Conservation (phyloP, 345 rosid species). For the Litchi chinensis region DNA sequence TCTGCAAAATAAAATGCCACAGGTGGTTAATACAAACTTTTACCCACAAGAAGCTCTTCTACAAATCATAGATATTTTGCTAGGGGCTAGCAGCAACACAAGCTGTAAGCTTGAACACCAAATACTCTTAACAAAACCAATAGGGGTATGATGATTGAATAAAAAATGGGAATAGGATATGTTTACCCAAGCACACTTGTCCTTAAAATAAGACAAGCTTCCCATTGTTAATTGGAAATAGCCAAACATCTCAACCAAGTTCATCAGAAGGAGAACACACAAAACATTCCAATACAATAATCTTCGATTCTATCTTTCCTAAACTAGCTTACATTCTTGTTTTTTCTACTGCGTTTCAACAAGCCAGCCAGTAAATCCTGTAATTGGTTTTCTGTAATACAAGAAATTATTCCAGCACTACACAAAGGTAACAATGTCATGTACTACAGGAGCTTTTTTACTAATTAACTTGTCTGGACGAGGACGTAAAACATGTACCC, state of each 20-base stretch:
- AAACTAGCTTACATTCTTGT: not conserved
- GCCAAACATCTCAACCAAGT: not conserved
- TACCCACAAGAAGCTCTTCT: not conserved
- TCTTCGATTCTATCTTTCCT: not conserved
- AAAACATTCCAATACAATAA: not conserved
- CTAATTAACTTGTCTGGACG: not conserved
- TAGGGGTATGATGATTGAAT: not conserved
- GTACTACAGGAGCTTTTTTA: not conserved
- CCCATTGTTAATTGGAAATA: not conserved
- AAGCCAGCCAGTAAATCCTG: not conserved
- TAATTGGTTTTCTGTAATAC: not conserved
- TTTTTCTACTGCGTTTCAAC: not conserved
- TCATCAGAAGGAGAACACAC: not conserved
- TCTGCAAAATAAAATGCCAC: slow-evolving; percentile 46
- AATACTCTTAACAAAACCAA: not conserved
- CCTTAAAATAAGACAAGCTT: not conserved
- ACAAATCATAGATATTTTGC: not conserved
- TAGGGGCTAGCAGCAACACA: not conserved
- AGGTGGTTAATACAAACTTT: not conserved
- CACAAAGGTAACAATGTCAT: not conserved
- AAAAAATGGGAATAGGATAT: not conserved
- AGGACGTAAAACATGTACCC: not conserved
- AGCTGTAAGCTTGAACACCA: not conserved
- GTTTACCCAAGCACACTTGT: not conserved
- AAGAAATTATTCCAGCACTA: not conserved